phyloP scores from a whole-genome alignment of 2,329 filamentous ascomycete genomes.

The Teratosphaeria gauchensis region DNA sequence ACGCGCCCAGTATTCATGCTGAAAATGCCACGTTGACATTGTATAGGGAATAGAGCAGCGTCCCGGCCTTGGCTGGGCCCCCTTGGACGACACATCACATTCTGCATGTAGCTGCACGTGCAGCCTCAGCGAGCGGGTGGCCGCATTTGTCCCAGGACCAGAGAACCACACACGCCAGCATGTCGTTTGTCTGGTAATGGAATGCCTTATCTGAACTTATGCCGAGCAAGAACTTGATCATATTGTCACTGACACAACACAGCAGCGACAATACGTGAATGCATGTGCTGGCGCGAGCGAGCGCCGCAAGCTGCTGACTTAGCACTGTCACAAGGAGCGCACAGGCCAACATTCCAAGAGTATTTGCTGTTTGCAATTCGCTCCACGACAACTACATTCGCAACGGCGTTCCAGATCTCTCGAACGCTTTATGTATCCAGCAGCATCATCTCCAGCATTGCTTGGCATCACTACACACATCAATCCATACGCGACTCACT shows the following conservation, averaged over 20 bases:
- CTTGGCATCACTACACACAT: not conserved
- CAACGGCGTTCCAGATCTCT: too few species aligned
- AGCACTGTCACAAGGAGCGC: not conserved
- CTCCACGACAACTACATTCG: not conserved
- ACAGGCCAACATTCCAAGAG: not conserved
- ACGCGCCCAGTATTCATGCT: not conserved
- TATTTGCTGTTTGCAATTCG: not conserved
- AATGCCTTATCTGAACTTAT: not conserved
- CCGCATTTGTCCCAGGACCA: not conserved
- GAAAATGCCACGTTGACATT: not conserved
- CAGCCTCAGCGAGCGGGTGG: not conserved
- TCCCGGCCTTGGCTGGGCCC: not conserved
- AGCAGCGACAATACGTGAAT: not conserved
- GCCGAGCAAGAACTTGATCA: not conserved
- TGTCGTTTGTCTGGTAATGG: not conserved
- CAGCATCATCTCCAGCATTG: not conserved
- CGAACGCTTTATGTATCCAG: too few species aligned
- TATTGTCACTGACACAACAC: not conserved
- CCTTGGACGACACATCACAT: not conserved
- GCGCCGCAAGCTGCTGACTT: not conserved
- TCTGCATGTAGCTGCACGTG: not conserved
- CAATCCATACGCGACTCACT: not conserved
- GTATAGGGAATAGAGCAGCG: too few species aligned
- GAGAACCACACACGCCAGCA: not conserved
- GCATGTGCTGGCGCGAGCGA: not conserved